Evolutionary conservation across 2,329 filamentous ascomycete species (phyloP).

Genomic region (Beauveria pseudobassiana): DNA sequence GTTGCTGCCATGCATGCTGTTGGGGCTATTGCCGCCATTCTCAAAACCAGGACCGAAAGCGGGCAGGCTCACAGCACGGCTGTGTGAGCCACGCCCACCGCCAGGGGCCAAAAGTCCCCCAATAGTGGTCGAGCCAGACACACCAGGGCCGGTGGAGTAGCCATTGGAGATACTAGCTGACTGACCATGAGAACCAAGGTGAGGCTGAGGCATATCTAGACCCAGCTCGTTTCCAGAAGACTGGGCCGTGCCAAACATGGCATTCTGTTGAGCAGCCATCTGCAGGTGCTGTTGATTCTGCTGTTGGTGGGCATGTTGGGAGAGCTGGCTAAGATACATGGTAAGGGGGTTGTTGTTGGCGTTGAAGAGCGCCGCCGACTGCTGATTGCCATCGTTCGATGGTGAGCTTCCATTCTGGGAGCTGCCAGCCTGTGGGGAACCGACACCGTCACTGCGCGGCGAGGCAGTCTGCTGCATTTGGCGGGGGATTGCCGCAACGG

Average conservation of each 20-base stretch:
- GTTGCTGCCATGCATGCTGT: slow-evolving; percentile 37
- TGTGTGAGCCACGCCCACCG: slow-evolving; percentile 55
- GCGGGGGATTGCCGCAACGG: slow-evolving; percentile 89
- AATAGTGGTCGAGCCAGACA: slow-evolving; percentile 58
- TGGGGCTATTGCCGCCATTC: slow-evolving; percentile 48
- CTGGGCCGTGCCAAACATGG: slow-evolving; percentile 68
- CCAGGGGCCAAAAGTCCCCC: slow-evolving; percentile 70
- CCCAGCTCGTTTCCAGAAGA: slow-evolving; percentile 50
- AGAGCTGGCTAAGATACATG: slow-evolving; percentile 83
- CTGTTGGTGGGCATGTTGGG: slow-evolving; percentile 63
- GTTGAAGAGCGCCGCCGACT: slow-evolving; percentile 69
- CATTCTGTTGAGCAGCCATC: slow-evolving; percentile 68
- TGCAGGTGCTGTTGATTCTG: slow-evolving; percentile 68
- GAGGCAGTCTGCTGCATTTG: slow-evolving; percentile 66
- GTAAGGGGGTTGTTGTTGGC: slow-evolving; percentile 82
- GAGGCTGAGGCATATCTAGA: slow-evolving; percentile 53
- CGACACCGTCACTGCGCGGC: slow-evolving; percentile 54
- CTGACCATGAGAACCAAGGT: slow-evolving; percentile 54
- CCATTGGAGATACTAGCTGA: slow-evolving; percentile 61
- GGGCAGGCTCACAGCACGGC: slow-evolving; percentile 82
- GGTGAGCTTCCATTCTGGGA: slow-evolving; percentile 52
- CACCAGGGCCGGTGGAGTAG: slow-evolving; percentile 44
- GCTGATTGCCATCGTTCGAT: slow-evolving; percentile 48
- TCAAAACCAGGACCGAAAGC: slow-evolving; percentile 57
- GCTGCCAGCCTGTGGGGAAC: slow-evolving; percentile 52